Conservation (phyloP, 2,329 filamentous ascomycete species). For the Talaromyces piceae region DNA sequence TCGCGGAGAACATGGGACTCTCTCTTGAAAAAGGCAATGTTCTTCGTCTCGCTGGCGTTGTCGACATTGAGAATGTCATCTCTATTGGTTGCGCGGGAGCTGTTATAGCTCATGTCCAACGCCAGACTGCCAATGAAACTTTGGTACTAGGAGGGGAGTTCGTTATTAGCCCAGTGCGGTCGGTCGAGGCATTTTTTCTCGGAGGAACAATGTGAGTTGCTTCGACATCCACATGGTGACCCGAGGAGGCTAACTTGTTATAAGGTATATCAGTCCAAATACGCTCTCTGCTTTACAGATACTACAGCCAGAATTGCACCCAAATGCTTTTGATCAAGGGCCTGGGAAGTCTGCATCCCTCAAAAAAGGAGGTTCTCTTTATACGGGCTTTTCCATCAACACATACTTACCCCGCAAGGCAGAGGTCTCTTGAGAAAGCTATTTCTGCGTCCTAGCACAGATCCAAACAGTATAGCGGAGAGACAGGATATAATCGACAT, state of each 20-base stretch:
- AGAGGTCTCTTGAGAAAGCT: constrained; percentile 65
- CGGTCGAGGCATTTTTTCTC: constrained; percentile 69
- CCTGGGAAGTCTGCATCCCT: constrained; percentile 53
- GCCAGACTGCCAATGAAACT: constrained; percentile 52
- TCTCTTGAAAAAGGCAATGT: constrained; percentile 56
- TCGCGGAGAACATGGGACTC: constrained; percentile 36
- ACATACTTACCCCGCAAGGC: constrained; percentile 74
- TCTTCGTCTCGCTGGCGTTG: constrained; percentile 60
- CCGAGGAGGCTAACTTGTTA: constrained; percentile 12
- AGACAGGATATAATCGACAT: constrained; percentile 63
- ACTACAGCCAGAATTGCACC: constrained; percentile 72
- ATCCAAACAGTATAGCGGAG: constrained; percentile 60
- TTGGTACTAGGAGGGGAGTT: constrained; percentile 51
- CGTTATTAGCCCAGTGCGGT: constrained; percentile 53
- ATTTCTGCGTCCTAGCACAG: constrained; percentile 70
- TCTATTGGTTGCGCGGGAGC: constrained; percentile 86
- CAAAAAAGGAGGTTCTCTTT: constrained; percentile 72
- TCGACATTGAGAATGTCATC: constrained; percentile 66
- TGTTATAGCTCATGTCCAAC: constrained; percentile 68
- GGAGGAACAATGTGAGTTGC: constrained; percentile 49
- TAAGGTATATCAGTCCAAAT: constrained; percentile 74
- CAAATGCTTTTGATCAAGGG: constrained; percentile 70
- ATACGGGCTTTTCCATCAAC: constrained; percentile 70
- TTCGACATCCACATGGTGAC: neutral
- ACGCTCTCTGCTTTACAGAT: constrained; percentile 79